Base-by-base conservation (phyloP, 805 yeast genomes). In the Brettanomyces naardenensis region DNA sequence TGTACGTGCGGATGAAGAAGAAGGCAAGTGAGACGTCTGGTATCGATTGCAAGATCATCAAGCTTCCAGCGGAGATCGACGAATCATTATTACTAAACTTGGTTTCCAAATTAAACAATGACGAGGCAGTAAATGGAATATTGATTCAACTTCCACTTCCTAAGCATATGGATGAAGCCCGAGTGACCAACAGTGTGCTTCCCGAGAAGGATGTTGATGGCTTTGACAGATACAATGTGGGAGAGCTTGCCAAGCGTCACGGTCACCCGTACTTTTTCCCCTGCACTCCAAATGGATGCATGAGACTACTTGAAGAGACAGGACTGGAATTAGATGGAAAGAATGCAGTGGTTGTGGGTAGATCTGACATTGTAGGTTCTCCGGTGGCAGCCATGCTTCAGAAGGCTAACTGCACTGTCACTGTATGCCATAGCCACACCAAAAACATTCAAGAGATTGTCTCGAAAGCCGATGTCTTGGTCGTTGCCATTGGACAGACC, bases 341-440 rank as follows among this genome's bases (percentile, higher is more conserved):
- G 43, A 70, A 75, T 51, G 90, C 89, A n/a, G 92, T 84, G 30
- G 88, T 84, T 18, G 64, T 84, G 45, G 95, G 95, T 35, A 73
- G 95, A 62, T 80, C 89, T 28, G 90, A 84, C 59, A 84, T 84
- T 47, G 95, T 84, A 22, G 95, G 95, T 43, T 73, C 79, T 38
- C 95, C 95, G 29, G 75, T 83, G 40, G 77, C 90, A 31, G 72
- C 79, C 26, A 64, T 84, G 56, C 65, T 84, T 52, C 79, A 75
- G 51, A 75, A 77, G 56, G 74, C 74, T 45, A 71, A 84, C 54
- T 87, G 90, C 37, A 81, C 85, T 15, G 92, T 84, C 31, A 80
- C 92, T 11, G 65, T 73, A 34, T 75, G 85, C 54, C 94, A 84
- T 59, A 78, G 87, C 33, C 68, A 68, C 52, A 75, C 92, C 19